phyloP scores from a whole-genome alignment of 2,329 filamentous ascomycete genomes.

The Alternaria sp. region DNA sequence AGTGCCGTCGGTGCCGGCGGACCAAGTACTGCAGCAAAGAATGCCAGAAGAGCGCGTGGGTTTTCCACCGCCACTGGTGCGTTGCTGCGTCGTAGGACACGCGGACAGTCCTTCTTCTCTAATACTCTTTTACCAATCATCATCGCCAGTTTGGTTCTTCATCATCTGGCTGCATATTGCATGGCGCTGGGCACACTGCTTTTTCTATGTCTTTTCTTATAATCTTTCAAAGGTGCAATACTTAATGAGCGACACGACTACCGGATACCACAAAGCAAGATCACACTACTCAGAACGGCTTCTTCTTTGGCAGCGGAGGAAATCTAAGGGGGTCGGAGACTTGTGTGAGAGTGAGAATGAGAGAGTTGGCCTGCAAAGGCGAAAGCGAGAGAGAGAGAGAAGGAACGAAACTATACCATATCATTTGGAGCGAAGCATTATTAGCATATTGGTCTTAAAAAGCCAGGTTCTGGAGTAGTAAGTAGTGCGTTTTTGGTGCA shows the following conservation, averaged over 20 bases:
- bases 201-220: constrained; percentile 16
- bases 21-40: constrained; percentile 99
- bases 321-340: constrained; percentile 31
- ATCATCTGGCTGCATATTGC: constrained; percentile 50
- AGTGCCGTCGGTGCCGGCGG: constrained; percentile 91
- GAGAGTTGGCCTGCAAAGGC: constrained; percentile 10
- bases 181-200: constrained; percentile 43
- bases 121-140: constrained; percentile 29
- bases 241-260: constrained; percentile 50
- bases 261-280: constrained; percentile 38
- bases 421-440: constrained; percentile 32
- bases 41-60: constrained; percentile 98
- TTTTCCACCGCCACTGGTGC: constrained; percentile 98
- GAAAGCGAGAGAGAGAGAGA: neutral
- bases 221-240: constrained; percentile 42
- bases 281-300: constrained; percentile 33
- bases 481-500: constrained; percentile 21
- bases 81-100: constrained; percentile 66
- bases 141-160: constrained; percentile 36
- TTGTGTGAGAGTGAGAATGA: constrained; percentile 4
- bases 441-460: constrained; percentile 17
- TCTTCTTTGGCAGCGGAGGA: constrained; percentile 26
- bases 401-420: constrained; percentile 35
- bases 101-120: constrained; percentile 23
- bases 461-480: constrained; percentile 9